Evolutionary conservation across 306 rosid species (phyloP), one percentile per base, ranked within the genome.

Genomic region (Prunus armeniaca): DNA sequence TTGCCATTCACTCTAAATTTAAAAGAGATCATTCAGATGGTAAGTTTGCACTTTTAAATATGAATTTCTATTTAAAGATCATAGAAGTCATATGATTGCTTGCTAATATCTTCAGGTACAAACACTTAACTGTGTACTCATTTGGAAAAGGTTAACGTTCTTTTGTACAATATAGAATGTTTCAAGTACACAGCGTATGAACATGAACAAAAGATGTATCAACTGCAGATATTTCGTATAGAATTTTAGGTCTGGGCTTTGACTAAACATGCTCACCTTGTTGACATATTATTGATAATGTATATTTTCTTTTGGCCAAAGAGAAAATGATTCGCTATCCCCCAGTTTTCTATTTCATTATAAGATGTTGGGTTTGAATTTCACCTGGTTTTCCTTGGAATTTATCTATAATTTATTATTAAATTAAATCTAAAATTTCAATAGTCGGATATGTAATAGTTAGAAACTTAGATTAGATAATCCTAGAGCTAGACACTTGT

Each of bases 11-110:
- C 79, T 72, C 60, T 91, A 77, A 65, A 41, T 80, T 72, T 86
- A 63, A 94, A 86, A 74, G 98, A 94, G 76, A 82, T 75, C 0
- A 19, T 90, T 87, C 96, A 88, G 52, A 49, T 93, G 92, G 98
- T 93, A 86, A 69, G 85, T 80, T 60, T 43, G 34, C 47, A 46
- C 30, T 4, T 54, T 49, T 32, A 19, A 12, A 74, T 45, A 17
- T 63, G 0, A n/a, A 65, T 28, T 25, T 38, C 65, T 58, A 63
- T 60, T 14, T 76, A 13, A 32, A 24, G 51, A 46, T 38, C 76
- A 12, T 60, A 4, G 27, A 15, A 54, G 25, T 58, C 51, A 12
- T 38, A 0, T 6, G 20, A 28, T 71, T 61, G 41, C 5, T 15
- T 75, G 25, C 62, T 30, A 45, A 20, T 73, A 22, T 66, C 20